These are phyloP conservation scores for Aspergillus amoenus DNA, from an alignment of 2,329 filamentous ascomycete genomes.

Conservation along the genomic window DNA sequence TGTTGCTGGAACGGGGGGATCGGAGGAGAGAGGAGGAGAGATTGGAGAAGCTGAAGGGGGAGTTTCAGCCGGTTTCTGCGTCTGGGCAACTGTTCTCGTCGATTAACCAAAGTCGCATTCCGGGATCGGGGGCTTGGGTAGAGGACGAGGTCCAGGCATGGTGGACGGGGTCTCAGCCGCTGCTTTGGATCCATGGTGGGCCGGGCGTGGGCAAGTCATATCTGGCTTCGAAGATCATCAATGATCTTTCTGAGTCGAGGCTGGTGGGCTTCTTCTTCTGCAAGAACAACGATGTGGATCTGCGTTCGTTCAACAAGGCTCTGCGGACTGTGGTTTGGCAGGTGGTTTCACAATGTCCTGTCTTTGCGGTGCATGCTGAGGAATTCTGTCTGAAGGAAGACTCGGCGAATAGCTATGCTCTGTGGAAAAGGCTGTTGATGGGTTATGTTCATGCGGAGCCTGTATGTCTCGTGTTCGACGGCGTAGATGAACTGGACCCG, in stretches of 20 bases:
- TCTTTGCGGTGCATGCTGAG: conserved; percentile 5
- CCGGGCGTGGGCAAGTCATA: conserved; percentile 16
- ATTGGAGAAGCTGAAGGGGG: neutral
- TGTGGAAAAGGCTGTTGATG: conserved; percentile 4
- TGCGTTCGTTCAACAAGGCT: conserved; percentile 15
- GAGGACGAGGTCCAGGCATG: neutral
- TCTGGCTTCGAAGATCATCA: conserved; percentile 16
- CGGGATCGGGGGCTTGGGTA: neutral
- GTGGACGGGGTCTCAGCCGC: conserved; percentile 3
- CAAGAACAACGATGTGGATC: conserved; percentile 10
- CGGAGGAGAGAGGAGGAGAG: neutral
- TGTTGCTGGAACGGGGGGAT: neutral
- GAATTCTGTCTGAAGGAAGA: conserved; percentile 6
- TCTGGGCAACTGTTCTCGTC: neutral
- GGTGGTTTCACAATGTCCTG: neutral
- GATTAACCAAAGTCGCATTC: neutral
- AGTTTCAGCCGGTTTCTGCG: neutral
- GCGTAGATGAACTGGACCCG: neutral
- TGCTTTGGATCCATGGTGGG: conserved; percentile 17
- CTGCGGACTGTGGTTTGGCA: conserved; percentile 15
- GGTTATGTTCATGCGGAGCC: neutral
- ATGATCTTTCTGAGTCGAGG: neutral
- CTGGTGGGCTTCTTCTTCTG: conserved; percentile 13
- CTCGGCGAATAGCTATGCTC: neutral
- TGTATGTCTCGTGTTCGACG: neutral